Conservation (phyloP, 495 filamentous ascomycete species). For the Zalerion maritima region DNA sequence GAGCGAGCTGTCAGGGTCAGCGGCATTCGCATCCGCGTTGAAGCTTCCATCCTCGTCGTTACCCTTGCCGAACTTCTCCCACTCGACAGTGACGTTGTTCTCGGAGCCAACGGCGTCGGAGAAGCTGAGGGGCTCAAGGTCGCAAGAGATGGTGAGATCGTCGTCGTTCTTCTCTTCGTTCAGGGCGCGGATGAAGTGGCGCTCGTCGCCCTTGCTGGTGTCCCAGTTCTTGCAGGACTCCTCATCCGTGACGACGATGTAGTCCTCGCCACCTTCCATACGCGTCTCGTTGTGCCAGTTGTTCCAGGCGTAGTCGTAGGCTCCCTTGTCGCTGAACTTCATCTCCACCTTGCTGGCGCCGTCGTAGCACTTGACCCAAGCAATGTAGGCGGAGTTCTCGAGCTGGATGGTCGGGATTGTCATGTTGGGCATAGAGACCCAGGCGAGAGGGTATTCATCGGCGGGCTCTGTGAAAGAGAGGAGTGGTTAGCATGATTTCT, state of each 20-base stretch:
- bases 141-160: not conserved
- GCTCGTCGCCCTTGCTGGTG: not conserved
- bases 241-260: not conserved
- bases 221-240: not conserved
- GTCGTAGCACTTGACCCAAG: not conserved
- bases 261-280: constrained; percentile 1
- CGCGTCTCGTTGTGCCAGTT: constrained; percentile 1
- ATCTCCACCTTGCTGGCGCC: not conserved
- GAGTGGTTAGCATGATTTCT: not conserved
- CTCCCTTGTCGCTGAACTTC: not conserved
- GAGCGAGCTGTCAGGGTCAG: not conserved
- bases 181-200: not conserved
- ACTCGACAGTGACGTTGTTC: not conserved
- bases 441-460: constrained; percentile 1
- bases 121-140: not conserved
- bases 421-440: constrained; percentile 1
- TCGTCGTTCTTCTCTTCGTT: not conserved
- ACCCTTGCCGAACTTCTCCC: not conserved
- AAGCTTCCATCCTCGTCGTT: constrained; percentile 1
- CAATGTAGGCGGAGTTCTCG: not conserved
- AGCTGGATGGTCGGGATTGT: not conserved
- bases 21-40: not conserved
- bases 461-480: constrained; percentile 1
- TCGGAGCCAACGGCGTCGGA: not conserved
- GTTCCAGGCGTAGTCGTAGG: constrained; percentile 1